Percentiles rank a stretch among this genome's conserved stretches.
Evolutionary conservation across 352 stramenopile genomes (phyloP).

Genomic region (Pythium sukuiense): DNA sequence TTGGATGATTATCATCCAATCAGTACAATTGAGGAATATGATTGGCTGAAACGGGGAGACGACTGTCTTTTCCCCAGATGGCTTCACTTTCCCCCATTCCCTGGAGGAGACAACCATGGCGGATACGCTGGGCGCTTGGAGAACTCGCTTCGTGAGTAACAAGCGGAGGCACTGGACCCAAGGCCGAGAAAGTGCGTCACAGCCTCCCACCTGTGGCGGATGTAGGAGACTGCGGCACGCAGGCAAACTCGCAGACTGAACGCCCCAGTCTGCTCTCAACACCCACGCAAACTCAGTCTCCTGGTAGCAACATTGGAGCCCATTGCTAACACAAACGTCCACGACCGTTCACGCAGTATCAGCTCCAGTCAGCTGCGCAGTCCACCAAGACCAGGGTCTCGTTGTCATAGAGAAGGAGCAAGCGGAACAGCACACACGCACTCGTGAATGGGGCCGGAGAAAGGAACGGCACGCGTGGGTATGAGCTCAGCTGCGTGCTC

Average conservation of each 20-base stretch:
- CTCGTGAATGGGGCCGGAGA: neutral
- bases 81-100: slow-evolving; percentile 27
- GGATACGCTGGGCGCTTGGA: slow-evolving; percentile 4
- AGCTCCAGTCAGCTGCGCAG: neutral
- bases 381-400: neutral
- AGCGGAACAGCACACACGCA: slow-evolving; percentile 1
- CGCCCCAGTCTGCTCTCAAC: neutral
- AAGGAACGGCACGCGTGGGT: slow-evolving; percentile 1
- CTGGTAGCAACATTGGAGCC: neutral
- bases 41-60: slow-evolving; percentile 1
- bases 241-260: neutral
- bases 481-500: slow-evolving; percentile 4
- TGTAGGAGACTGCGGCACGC: neutral
- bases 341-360: neutral
- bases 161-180: neutral
- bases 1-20: neutral
- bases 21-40: neutral
- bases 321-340: neutral
- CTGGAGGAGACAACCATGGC: neutral
- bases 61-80: slow-evolving; percentile 17
- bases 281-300: slow-evolving; percentile 2
- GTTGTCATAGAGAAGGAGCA: slow-evolving; percentile 1
- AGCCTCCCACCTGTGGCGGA: neutral
- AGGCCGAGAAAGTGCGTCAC: slow-evolving; percentile 3
- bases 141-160: neutral